Percentiles rank a stretch among this genome's conserved stretches.
Evolutionary conservation across 2,329 filamentous ascomycete genomes (phyloP).

Genomic region (Zasmidium citrigriseum): DNA sequence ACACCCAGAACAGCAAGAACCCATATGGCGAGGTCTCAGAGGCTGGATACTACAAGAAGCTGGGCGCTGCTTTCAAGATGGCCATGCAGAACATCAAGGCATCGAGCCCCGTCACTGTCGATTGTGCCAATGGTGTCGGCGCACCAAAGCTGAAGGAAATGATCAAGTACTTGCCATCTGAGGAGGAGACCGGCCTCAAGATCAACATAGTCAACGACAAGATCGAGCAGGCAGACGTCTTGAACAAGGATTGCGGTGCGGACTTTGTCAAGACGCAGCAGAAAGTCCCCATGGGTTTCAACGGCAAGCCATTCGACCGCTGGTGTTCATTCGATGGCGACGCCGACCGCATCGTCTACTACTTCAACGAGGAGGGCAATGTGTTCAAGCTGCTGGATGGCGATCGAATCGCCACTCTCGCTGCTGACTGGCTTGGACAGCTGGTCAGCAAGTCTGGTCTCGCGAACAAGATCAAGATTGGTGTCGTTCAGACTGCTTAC

Average conservation of each 20-base stretch:
- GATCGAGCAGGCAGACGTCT: constrained; percentile 80
- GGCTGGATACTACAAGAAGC: constrained; percentile 92
- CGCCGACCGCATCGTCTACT: constrained; percentile 93
- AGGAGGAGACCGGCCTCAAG: constrained; percentile 65
- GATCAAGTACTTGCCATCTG: constrained; percentile 75
- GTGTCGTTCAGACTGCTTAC: constrained; percentile 95
- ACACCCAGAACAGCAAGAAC: constrained; percentile 83
- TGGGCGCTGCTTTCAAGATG: constrained; percentile 78
- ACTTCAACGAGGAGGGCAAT: constrained; percentile 80
- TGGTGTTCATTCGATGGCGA: constrained; percentile 94
- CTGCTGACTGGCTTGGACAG: constrained; percentile 90
- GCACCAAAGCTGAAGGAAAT: constrained; percentile 87
- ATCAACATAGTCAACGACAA: constrained; percentile 92
- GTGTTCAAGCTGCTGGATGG: constrained; percentile 93
- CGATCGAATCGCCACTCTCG: constrained; percentile 92
- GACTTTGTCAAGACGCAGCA: constrained; percentile 98
- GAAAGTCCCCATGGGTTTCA: constrained; percentile 79
- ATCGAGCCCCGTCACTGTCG: constrained; percentile 75
- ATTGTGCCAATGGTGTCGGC: constrained; percentile 96
- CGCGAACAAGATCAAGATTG: constrained; percentile 78
- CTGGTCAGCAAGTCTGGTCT: constrained; percentile 79
- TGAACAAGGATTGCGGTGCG: constrained; percentile 90
- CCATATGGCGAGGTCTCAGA: constrained; percentile 89
- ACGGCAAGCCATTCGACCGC: constrained; percentile 72
- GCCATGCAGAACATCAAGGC: constrained; percentile 78